Evolutionary conservation across 495 filamentous ascomycete genomes (phyloP).

Genomic region (Lasiosphaeria ovina): DNA sequence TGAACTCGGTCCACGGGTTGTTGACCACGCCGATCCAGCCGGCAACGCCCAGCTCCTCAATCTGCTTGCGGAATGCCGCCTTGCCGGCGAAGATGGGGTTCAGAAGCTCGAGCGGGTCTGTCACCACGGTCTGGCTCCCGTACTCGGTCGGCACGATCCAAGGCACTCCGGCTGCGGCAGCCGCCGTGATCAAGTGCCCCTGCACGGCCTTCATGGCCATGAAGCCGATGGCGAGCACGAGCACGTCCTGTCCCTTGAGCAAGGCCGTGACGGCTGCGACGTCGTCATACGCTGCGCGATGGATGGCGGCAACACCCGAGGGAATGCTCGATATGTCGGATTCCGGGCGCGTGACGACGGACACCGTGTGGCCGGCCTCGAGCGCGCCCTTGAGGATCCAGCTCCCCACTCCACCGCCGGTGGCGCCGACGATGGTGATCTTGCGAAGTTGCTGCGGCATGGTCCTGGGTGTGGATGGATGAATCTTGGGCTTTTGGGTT

Average conservation of each 20-base stretch:
- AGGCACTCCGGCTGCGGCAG: background rate
- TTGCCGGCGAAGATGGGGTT: background rate
- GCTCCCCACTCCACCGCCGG: background rate
- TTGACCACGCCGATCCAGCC: slow-evolving; percentile 1
- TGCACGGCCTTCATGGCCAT: background rate
- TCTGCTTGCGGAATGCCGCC: background rate
- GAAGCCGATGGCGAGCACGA: background rate
- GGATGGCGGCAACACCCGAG: background rate
- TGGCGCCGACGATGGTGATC: background rate
- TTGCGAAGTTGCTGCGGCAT: background rate
- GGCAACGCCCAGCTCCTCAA: background rate
- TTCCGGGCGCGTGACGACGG: background rate
- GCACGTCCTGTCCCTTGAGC: background rate
- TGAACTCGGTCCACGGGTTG: slow-evolving; percentile 1
- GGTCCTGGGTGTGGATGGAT: background rate
- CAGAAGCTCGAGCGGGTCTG: background rate
- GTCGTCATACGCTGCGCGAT: background rate
- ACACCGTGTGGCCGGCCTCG: background rate
- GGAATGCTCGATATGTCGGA: background rate
- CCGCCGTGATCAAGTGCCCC: background rate
- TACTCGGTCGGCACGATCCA: background rate
- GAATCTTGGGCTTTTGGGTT: background rate
- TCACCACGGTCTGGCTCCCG: background rate
- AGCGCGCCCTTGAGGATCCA: background rate
- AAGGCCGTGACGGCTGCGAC: background rate